Evolutionary conservation across 192 early-diverging fungal species (phyloP), one percentile per base, ranked within the genome.

Genomic region (Umbelopsis sp.): DNA sequence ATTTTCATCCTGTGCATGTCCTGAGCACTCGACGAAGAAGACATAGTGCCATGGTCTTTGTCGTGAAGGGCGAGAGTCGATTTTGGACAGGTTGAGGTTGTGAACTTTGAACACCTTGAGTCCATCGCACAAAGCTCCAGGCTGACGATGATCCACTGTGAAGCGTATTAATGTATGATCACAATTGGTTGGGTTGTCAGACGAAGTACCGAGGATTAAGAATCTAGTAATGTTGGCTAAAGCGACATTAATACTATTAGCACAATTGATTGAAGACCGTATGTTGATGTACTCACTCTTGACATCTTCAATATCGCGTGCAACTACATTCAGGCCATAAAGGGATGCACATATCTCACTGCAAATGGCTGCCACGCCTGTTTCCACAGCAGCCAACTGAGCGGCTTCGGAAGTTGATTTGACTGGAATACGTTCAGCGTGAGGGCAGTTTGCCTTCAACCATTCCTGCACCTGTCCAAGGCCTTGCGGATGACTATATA

Each of bases 211-310:
- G 17, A 98, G 78, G 25, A 98, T 89, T 72, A 98, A 90, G 89
- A 98, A 98, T 49, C 97, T 89, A 0, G 97, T 98, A 0, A 90
- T 92, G 74, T 98, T 98, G 71, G 89, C 91, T 89, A 79, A 45
- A 41, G 16, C 2, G 12, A 1, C 0, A 21, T 6, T 41, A 59
- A 0, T 21, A 1, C 17, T 24, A 59, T 59, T 0, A 32, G 54
- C 22, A 59, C 2, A 24, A 14, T 9, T 45, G 5, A 14, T 12
- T 24, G 22, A 66, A 25, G 25, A 21, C 17, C 50, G n/a, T 32
- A 45, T 67, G 38, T 67, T 10, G 20, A 16, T 38, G 21, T 14
- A 47, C 22, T 77, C 81, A 89, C 89, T 86, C 71, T 88, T 86
- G 16, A 79, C 53, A 69, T 96, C 89, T 50, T 97, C 93, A 75